Evolutionary conservation across 2,329 filamentous ascomycete species (phyloP), one percentile per base, ranked within the genome.

Genomic region (Kalmusia sp.): DNA sequence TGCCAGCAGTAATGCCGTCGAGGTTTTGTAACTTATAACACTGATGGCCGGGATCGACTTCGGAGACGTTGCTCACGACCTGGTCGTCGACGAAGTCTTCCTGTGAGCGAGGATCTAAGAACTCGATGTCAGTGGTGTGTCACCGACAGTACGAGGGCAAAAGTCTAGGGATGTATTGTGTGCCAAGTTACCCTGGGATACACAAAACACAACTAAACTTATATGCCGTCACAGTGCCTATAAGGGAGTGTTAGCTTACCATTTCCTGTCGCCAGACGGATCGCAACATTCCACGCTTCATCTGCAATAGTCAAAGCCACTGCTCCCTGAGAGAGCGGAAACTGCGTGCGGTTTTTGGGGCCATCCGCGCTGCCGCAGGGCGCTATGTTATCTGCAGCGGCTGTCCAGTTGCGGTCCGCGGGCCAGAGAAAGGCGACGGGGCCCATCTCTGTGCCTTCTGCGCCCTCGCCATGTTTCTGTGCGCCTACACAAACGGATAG

Each of bases 391-490:
- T 87, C 84, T 31, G 78, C 70, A 11, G 76, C 75, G 25, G 79
- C 81, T 44, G 76, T 76, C 84, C 84, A 88, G 34, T 75, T 72
- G 46, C 84, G 77, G 68, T 87, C 84, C 12, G 76, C 65, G 3
- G 84, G 85, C 84, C 84, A 87, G 70, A 87, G 74, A 65, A 87
- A 85, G 8, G 81, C 82, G 17, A 83, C 83, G 6, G 84, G 83
- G 9, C 84, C 84, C 80, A 83, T 83, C 7, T 30, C 49, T 5
- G 24, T 52, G n/a, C 67, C 68, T 37, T 67, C 64, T 35, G 58
- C 65, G n/a, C 61, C 64, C n/a, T 61, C 58, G 24, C 67, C 66
- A 58, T 69, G 66, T 19, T 55, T 59, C 30, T 67, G 61, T 7
- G 59, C 63, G 27, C n/a, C 34, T n/a, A 28, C 55, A 15, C 39